These are phyloP conservation scores for Neurospora tetrasperma DNA, from an alignment of 495 filamentous ascomycete genomes.

Conservation along the genomic window DNA sequence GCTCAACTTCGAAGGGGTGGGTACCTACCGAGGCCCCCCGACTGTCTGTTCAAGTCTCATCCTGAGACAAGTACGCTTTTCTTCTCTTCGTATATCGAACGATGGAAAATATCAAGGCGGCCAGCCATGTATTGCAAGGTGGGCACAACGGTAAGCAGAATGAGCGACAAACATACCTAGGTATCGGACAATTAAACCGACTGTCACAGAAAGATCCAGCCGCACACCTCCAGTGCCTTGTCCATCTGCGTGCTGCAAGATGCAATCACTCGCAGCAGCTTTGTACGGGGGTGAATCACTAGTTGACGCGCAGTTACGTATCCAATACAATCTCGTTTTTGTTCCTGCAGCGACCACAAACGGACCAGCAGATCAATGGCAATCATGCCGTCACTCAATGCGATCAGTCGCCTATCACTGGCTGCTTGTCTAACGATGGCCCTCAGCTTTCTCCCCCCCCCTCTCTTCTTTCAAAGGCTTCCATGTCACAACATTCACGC, in stretches of 20 bases:
- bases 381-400: neutral
- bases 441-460: neutral
- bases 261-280: neutral
- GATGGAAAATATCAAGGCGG: neutral
- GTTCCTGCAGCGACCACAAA: neutral
- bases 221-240: neutral
- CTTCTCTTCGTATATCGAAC: neutral
- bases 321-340: neutral
- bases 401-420: neutral
- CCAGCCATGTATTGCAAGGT: neutral
- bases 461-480: neutral
- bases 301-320: neutral
- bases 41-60: neutral
- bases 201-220: neutral
- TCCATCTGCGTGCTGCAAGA: neutral
- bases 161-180: neutral
- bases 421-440: neutral
- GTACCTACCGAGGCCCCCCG: neutral
- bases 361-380: neutral
- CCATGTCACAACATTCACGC: neutral
- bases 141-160: neutral
- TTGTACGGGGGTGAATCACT: neutral
- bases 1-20: neutral
- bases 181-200: neutral
- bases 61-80: neutral